phyloP scores from a whole-genome alignment of 768 basidiomycete genomes.

The Leccinum arenicola region DNA sequence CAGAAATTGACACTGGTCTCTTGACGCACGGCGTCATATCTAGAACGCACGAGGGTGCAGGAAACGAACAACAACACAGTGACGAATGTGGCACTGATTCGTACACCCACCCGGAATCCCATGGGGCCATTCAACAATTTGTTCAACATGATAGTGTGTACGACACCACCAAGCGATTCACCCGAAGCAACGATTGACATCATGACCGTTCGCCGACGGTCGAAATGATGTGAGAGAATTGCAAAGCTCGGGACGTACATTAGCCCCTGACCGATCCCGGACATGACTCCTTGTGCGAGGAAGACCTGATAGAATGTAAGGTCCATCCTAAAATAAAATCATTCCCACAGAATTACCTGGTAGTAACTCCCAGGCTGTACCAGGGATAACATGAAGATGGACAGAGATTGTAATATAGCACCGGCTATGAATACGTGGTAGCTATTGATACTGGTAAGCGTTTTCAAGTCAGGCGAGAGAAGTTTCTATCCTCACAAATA shows the following conservation, averaged over 20 bases:
- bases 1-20: constrained; percentile 7
- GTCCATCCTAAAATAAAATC: not conserved
- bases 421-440: constrained; percentile 18
- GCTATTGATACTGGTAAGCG: not conserved
- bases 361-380: constrained; percentile 34
- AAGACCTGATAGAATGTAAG: constrained; percentile 30
- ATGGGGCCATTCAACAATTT: constrained; percentile 36
- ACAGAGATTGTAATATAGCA: constrained; percentile 26
- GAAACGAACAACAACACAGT: constrained; percentile 36
- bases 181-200: constrained; percentile 47
- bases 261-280: constrained; percentile 42
- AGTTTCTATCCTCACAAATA: constrained; percentile 23
- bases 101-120: constrained; percentile 43
- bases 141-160: constrained; percentile 64
- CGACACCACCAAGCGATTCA: constrained; percentile 50
- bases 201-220: constrained; percentile 37
- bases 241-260: constrained; percentile 44
- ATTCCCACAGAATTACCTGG: constrained; percentile 23
- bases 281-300: constrained; percentile 43
- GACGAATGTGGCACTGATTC: constrained; percentile 40
- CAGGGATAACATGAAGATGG: constrained; percentile 39
- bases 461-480: not conserved
- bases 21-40: constrained; percentile 15
- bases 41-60: constrained; percentile 37
- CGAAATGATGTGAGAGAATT: constrained; percentile 46